Conservation (phyloP, 441 rosid species). For the Euphorbia celastroides region DNA sequence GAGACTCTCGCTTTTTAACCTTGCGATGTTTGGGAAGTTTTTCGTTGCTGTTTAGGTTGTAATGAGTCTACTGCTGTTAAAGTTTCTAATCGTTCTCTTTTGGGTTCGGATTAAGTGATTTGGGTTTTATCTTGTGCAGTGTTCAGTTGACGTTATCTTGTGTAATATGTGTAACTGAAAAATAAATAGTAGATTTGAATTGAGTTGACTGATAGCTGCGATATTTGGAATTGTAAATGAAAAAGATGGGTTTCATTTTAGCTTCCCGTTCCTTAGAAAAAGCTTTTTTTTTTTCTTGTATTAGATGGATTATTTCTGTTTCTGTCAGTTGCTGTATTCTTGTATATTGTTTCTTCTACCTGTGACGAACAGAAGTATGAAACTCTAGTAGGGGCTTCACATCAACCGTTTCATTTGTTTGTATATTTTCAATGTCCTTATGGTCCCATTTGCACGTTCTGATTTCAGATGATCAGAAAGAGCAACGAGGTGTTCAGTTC, state of each 20-base stretch:
- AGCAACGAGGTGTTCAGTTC: conserved; percentile 26
- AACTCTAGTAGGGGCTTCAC: background rate
- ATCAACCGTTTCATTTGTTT: background rate
- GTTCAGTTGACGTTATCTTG: no score
- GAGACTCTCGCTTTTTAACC: background rate
- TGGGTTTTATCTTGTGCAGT: no score
- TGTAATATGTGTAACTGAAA: background rate
- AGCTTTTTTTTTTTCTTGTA: background rate
- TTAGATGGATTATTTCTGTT: background rate
- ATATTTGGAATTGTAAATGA: background rate
- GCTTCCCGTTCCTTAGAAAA: background rate
- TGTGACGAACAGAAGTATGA: background rate
- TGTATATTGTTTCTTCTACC: background rate
- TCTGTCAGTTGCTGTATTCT: background rate
- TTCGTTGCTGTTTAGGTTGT: background rate
- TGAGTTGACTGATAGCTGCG: background rate
- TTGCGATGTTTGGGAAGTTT: background rate
- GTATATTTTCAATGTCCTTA: background rate
- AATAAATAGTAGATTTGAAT: background rate
- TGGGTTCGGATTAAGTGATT: background rate
- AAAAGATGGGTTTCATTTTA: background rate
- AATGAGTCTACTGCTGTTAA: background rate
- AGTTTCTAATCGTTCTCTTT: background rate
- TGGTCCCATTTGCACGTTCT: background rate
- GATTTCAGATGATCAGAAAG: conserved; percentile 36